These are phyloP conservation scores for Podospora conica DNA, from an alignment of 495 filamentous ascomycete species.

Conservation along the genomic window DNA sequence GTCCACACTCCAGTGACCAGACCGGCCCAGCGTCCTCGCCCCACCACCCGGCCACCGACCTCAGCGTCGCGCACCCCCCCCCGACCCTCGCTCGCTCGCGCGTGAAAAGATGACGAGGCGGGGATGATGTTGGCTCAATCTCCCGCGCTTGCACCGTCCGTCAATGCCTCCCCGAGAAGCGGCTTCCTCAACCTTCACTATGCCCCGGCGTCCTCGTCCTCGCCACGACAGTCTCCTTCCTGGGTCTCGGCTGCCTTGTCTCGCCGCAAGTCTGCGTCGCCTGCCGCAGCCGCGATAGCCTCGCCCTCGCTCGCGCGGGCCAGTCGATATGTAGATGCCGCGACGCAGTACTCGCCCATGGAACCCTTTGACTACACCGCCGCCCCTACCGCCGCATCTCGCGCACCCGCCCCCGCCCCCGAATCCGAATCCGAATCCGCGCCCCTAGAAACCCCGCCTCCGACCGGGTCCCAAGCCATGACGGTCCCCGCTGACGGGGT, in stretches of 20 bases:
- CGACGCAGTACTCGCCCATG: conserved; percentile 53
- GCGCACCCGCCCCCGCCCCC: neutral
- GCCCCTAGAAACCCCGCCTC: conserved; percentile 24
- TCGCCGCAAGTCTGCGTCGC: conserved; percentile 37
- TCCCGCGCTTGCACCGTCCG: conserved; percentile 36
- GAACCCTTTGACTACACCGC: conserved; percentile 36
- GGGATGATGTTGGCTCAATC: conserved; percentile 48
- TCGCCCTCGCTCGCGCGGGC: conserved; percentile 31
- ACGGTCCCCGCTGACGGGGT: conserved; percentile 17
- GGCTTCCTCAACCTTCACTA: conserved; percentile 38
- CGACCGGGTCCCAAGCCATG: conserved; percentile 19
- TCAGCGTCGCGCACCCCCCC: conserved; percentile 9
- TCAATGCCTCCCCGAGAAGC: conserved; percentile 41
- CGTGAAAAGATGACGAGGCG: conserved; percentile 26
- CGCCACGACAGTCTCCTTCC: conserved; percentile 38
- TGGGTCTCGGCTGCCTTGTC: conserved; percentile 41
- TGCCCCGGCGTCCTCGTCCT: conserved; percentile 35
- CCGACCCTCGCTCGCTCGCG: conserved; percentile 7
- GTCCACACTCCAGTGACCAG: too few relatives aligned
- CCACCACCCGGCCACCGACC: conserved; percentile 13
- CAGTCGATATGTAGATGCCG: conserved; percentile 48
- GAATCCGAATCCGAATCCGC: conserved; percentile 6
- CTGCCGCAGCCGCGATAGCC: conserved; percentile 28
- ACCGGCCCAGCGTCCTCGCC: conserved; percentile 1
- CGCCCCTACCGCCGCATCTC: conserved; percentile 26